Conservation (phyloP, 2,329 filamentous ascomycete genomes). For the Exophiala dermatitidis region DNA sequence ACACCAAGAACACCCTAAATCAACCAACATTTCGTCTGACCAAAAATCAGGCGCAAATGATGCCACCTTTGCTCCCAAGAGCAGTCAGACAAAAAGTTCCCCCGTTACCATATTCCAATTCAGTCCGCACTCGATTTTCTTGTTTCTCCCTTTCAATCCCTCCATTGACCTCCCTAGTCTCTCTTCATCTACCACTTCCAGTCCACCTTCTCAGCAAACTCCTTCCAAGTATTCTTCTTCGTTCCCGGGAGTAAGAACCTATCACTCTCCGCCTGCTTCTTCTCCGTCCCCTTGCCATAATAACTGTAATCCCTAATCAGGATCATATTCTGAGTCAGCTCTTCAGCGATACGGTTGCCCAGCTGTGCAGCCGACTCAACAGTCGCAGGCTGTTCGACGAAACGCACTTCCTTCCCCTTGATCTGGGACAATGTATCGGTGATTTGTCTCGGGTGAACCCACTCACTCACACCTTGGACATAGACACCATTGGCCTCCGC, state of each 20-base stretch:
- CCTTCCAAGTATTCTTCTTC: constrained; percentile 17
- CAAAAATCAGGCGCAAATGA: no score
- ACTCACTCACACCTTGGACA: constrained; percentile 40
- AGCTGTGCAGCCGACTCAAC: constrained; percentile 38
- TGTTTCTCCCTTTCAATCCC: not conserved
- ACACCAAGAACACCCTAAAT: no score
- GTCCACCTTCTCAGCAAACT: constrained; percentile 12
- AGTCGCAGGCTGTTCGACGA: constrained; percentile 32
- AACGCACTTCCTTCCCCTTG: constrained; percentile 35
- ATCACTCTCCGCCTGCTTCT: constrained; percentile 22
- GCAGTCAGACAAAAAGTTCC: no score
- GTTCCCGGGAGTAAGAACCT: constrained; percentile 14
- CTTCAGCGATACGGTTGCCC: constrained; percentile 40
- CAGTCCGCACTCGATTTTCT: not conserved
- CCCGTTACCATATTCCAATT: no score
- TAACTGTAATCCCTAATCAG: constrained; percentile 49
- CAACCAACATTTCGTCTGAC: no score
- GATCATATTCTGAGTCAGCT: constrained; percentile 49
- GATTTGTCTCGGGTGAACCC: constrained; percentile 38
- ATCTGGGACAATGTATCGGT: constrained; percentile 35
- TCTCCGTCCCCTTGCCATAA: constrained; percentile 39
- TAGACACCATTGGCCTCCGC: constrained; percentile 34
- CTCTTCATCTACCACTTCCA: constrained; percentile 8
- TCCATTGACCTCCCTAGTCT: not conserved
- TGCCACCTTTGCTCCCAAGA: no score